Evolutionary conservation across 2,329 filamentous ascomycete species (phyloP).

Genomic region (Hysterium pulicare): DNA sequence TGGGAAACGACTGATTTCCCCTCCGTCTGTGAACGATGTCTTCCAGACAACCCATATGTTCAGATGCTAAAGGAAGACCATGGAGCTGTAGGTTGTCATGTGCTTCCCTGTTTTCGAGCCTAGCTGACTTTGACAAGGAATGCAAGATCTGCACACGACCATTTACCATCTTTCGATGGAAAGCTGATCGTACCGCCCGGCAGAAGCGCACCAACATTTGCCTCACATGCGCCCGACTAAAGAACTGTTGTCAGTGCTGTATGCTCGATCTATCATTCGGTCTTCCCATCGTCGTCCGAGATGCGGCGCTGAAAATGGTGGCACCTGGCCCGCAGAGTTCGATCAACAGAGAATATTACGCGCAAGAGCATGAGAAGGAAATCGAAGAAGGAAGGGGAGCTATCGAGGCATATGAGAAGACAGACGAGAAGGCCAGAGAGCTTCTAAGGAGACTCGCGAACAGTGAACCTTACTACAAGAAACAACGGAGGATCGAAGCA

Average conservation of each 20-base stretch:
- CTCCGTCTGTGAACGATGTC: conserved; percentile 85
- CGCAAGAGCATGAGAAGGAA: conserved; percentile 92
- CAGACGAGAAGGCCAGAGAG: conserved; percentile 93
- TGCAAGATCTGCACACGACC: conserved; percentile 81
- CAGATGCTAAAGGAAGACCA: conserved; percentile 99
- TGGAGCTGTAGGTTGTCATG: conserved; percentile 81
- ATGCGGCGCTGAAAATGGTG: conserved; percentile 97
- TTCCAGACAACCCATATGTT: conserved; percentile 95
- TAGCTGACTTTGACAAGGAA: conserved; percentile 27
- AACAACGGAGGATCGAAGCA: conserved; percentile 68
- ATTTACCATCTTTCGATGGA: conserved; percentile 95
- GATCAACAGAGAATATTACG: conserved; percentile 96
- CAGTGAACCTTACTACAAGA: conserved; percentile 93
- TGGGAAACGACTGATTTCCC: conserved; percentile 94
- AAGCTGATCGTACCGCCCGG: conserved; percentile 82
- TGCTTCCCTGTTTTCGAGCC: conserved; percentile 77
- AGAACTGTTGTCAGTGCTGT: conserved; percentile 98
- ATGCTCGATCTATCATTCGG: conserved; percentile 98
- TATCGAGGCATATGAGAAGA: conserved; percentile 90
- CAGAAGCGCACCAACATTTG: conserved; percentile 95
- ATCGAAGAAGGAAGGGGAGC: conserved; percentile 83
- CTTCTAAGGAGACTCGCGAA: conserved; percentile 78
- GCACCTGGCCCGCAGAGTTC: conserved; percentile 87
- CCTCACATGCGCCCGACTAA: conserved; percentile 90
- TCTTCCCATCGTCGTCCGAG: conserved; percentile 87